Conservation (phyloP, 306 rosid genomes). For the Abrus pulchellus region DNA sequence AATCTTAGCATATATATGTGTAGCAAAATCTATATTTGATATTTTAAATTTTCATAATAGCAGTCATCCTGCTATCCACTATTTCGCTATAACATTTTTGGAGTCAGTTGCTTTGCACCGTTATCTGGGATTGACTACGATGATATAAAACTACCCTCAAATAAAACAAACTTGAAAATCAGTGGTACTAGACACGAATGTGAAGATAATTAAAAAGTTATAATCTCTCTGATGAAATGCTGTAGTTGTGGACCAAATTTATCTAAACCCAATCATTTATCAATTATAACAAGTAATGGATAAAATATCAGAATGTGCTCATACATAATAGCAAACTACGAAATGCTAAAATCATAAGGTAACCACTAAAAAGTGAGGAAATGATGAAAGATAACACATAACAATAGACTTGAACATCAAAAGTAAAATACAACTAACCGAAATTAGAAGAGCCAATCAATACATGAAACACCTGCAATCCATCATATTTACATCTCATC, state of each 20-base stretch:
- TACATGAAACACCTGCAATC: constrained; percentile 89
- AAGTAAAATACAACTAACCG: constrained; percentile 68
- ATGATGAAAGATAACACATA: constrained; percentile 30
- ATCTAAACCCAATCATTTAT: constrained; percentile 27
- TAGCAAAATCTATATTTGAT: too few species aligned
- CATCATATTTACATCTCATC: constrained; percentile 48
- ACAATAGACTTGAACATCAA: constrained; percentile 35
- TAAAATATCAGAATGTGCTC: constrained; percentile 4
- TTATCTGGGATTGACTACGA: too few species aligned
- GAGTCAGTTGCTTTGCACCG: too few species aligned
- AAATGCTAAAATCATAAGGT: constrained; percentile 25
- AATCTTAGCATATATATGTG: too few species aligned
- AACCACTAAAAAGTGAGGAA: constrained; percentile 24
- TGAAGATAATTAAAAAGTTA: neutral
- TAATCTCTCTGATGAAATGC: constrained; percentile 26
- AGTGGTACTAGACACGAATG: constrained; percentile 10
- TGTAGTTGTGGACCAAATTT: constrained; percentile 13
- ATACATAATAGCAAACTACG: constrained; percentile 32
- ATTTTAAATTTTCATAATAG: too few species aligned
- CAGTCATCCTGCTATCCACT: too few species aligned
- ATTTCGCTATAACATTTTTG: too few species aligned
- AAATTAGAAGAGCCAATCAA: constrained; percentile 90
- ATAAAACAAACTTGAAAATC: constrained; percentile 11
- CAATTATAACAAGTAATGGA: neutral
- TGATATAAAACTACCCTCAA: neutral